Percentiles rank a stretch among this genome's conserved stretches.
phyloP scores from a whole-genome alignment of 2,329 filamentous ascomycete species.

The Fusarium papillatum region DNA sequence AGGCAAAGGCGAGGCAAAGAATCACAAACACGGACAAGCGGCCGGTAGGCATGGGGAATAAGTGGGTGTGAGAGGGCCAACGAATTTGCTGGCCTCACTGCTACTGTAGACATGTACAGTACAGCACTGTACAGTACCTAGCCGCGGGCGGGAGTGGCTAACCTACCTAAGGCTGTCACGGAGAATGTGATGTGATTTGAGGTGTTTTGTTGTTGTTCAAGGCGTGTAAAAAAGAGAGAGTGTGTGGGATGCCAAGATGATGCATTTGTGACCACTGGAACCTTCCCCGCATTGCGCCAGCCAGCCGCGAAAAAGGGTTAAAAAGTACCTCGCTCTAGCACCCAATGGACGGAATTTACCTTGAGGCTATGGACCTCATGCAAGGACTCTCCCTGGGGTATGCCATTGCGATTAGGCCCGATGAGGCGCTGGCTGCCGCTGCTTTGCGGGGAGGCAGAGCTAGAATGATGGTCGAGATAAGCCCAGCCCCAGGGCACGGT shows the following conservation, averaged over 20 bases:
- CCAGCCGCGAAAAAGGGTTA: slow-evolving; percentile 19
- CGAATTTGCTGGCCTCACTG: slow-evolving; percentile 21
- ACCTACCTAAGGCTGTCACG: slow-evolving; percentile 4
- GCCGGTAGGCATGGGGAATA: slow-evolving; percentile 7
- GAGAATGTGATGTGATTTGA: slow-evolving; percentile 20
- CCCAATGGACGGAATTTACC: slow-evolving; percentile 28
- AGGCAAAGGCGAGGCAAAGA: slow-evolving; percentile 2
- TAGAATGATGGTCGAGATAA: neutral
- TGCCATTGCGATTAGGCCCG: slow-evolving; percentile 17
- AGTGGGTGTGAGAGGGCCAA: slow-evolving; percentile 31
- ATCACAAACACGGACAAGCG: slow-evolving; percentile 11
- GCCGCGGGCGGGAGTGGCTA: slow-evolving; percentile 19
- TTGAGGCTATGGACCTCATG: slow-evolving; percentile 21
- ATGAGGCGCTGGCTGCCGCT: slow-evolving; percentile 16
- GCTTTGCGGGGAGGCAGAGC: slow-evolving; percentile 8
- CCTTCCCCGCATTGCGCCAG: slow-evolving; percentile 35
- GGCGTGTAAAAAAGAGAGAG: slow-evolving; percentile 13
- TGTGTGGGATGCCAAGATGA: slow-evolving; percentile 29
- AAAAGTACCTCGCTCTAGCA: slow-evolving; percentile 9
- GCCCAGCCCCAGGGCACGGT: neutral
- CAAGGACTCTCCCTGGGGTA: slow-evolving; percentile 21
- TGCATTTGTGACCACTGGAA: slow-evolving; percentile 37
- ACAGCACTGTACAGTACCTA: neutral
- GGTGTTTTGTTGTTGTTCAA: slow-evolving; percentile 20
- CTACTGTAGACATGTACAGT: neutral